phyloP scores from a whole-genome alignment of 1,139 yeast species.

The Nakaseomyces sp. region DNA sequence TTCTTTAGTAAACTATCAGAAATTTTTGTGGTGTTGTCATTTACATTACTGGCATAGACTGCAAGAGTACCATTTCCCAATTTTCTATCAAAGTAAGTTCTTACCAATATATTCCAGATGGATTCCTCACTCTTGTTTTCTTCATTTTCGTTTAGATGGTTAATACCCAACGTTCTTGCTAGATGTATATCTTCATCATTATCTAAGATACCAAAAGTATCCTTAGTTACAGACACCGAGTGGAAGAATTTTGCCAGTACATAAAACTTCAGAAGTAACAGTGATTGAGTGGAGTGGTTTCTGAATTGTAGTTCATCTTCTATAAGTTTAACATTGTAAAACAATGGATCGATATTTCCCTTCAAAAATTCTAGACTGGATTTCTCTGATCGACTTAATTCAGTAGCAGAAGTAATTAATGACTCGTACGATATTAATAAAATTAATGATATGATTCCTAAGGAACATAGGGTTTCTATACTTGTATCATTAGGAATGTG shows the following conservation, averaged over 20 bases:
- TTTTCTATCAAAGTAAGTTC: not conserved
- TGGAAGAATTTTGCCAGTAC: not conserved
- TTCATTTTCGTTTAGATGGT: not conserved
- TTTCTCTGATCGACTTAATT: slow-evolving; percentile 1
- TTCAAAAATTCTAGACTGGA: not conserved
- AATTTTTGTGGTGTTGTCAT: not conserved
- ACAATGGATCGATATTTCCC: not conserved
- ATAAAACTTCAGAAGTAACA: not conserved
- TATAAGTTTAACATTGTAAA: not conserved
- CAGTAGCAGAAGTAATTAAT: not conserved
- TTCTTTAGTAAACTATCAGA: not conserved
- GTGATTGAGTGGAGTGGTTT: slow-evolving; percentile 1
- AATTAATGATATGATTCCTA: not conserved
- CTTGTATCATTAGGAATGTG: not conserved
- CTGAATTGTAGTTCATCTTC: not conserved
- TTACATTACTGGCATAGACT: not conserved
- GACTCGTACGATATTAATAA: not conserved
- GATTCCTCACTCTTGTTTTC: not conserved
- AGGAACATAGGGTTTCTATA: not conserved
- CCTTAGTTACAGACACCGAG: not conserved
- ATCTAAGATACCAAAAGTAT: not conserved
- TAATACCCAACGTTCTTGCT: not conserved
- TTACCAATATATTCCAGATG: not conserved
- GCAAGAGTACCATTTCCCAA: not conserved
- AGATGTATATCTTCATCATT: slow-evolving; percentile 3